Percentiles rank a stretch among this genome's conserved stretches.
Conservation (phyloP, 768 basidiomycete genomes). For the Cyclocybe aegerita region DNA sequence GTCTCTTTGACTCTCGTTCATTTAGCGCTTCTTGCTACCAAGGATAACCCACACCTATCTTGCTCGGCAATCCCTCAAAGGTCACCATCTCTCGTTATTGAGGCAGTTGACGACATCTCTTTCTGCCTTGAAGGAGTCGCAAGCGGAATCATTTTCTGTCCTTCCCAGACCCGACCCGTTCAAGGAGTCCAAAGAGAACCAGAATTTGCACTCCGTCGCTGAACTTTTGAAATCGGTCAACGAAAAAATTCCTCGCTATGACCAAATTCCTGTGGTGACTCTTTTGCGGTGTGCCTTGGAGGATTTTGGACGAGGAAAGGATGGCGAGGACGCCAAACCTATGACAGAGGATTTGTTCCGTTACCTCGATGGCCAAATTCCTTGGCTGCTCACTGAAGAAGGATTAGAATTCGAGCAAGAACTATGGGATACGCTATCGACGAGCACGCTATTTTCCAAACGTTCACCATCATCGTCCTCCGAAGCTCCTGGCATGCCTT, state of each 20-base stretch:
- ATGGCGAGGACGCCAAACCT: conserved; percentile 34
- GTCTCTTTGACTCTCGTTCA: not conserved
- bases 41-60: conserved; percentile 55
- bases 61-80: conserved; percentile 60
- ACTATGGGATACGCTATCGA: conserved; percentile 64
- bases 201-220: conserved; percentile 44
- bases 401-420: conserved; percentile 54
- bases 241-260: conserved; percentile 26
- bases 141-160: conserved; percentile 51
- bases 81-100: conserved; percentile 60
- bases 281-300: conserved; percentile 64
- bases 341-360: conserved; percentile 62
- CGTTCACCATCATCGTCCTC: conserved; percentile 16
- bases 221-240: conserved; percentile 33
- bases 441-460: conserved; percentile 50
- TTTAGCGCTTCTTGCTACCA: conserved; percentile 69
- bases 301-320: conserved; percentile 41
- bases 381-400: conserved; percentile 55
- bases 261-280: conserved; percentile 47
- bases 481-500: conserved; percentile 13
- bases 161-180: conserved; percentile 55
- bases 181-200: conserved; percentile 46
- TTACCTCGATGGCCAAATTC: conserved; percentile 54
- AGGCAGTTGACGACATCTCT: conserved; percentile 55
- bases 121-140: conserved; percentile 51